Conservation (phyloP, 2,329 filamentous ascomycete species). For the Fusarium sp. region DNA sequence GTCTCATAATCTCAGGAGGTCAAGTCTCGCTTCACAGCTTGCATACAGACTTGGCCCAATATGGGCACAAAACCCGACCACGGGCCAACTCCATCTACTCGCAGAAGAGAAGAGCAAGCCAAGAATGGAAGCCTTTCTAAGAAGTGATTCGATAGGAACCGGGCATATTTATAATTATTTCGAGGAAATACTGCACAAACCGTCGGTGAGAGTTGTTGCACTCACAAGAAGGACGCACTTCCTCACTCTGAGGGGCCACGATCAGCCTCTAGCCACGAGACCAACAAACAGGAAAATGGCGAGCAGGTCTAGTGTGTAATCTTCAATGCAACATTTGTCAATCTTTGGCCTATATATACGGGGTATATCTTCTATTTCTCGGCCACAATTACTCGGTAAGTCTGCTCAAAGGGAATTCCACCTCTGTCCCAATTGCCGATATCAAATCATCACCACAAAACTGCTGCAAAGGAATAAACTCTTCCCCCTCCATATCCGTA, state of each 20-base stretch:
- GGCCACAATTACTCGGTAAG: slow-evolving; percentile 32
- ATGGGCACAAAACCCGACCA: background rate
- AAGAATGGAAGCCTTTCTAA: background rate
- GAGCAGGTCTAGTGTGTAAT: background rate
- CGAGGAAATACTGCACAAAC: background rate
- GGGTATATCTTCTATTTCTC: background rate
- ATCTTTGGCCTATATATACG: background rate
- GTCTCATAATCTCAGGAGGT: background rate
- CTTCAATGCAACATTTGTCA: background rate
- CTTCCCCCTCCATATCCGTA: slow-evolving; percentile 1
- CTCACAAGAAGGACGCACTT: no score
- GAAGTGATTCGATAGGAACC: background rate
- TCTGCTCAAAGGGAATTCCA: background rate
- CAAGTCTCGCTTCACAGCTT: background rate
- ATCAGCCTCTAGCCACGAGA: background rate
- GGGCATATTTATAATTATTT: background rate
- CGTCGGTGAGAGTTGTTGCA: background rate
- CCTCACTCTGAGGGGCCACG: no score
- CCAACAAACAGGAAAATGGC: background rate
- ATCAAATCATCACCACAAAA: slow-evolving; percentile 8
- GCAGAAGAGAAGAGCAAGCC: background rate
- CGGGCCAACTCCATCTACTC: background rate
- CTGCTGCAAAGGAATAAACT: slow-evolving; percentile 4
- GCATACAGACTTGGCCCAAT: background rate
- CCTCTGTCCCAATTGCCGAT: background rate